A percentile compares a stretch with the other conserved stretches of the same genome.
Conservation (phyloP, 192 early-diverging fungal genomes). For the Backusella australiensis region DNA sequence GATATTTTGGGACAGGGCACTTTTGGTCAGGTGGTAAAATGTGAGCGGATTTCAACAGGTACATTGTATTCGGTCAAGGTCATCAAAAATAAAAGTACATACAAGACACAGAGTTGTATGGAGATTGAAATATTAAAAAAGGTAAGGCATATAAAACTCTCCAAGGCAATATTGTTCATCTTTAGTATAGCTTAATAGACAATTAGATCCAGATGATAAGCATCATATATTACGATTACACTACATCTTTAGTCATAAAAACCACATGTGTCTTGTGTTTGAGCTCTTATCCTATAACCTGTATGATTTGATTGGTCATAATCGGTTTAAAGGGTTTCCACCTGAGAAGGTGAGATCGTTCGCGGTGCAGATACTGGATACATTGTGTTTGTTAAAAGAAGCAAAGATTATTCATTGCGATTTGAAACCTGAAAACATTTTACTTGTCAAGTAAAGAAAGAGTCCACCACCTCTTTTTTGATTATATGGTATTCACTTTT, state of each 20-base stretch:
- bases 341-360: slow-evolving; percentile 92
- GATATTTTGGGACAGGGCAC: slow-evolving; percentile 96
- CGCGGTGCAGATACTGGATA: slow-evolving; percentile 89
- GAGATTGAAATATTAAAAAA: slow-evolving; percentile 94
- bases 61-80: slow-evolving; percentile 93
- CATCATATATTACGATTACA: slow-evolving; percentile 87
- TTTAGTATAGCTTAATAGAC: slow-evolving; percentile 65
- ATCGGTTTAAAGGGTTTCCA: slow-evolving; percentile 90
- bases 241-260: slow-evolving; percentile 89
- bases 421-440: slow-evolving; percentile 97
- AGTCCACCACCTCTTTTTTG: background rate
- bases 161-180: background rate
- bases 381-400: slow-evolving; percentile 79
- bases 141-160: slow-evolving; percentile 35
- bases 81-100: slow-evolving; percentile 97
- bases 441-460: slow-evolving; percentile 71
- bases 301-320: slow-evolving; percentile 97
- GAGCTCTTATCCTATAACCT: slow-evolving; percentile 95
- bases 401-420: slow-evolving; percentile 97
- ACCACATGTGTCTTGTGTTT: slow-evolving; percentile 94
- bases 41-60: slow-evolving; percentile 86
- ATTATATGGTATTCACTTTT: background rate
- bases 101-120: slow-evolving; percentile 93
- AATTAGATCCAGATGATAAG: slow-evolving; percentile 79
- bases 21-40: slow-evolving; percentile 98